Conservation (phyloP, 176 grass and related monocot species). For the Raddia distichophylla region DNA sequence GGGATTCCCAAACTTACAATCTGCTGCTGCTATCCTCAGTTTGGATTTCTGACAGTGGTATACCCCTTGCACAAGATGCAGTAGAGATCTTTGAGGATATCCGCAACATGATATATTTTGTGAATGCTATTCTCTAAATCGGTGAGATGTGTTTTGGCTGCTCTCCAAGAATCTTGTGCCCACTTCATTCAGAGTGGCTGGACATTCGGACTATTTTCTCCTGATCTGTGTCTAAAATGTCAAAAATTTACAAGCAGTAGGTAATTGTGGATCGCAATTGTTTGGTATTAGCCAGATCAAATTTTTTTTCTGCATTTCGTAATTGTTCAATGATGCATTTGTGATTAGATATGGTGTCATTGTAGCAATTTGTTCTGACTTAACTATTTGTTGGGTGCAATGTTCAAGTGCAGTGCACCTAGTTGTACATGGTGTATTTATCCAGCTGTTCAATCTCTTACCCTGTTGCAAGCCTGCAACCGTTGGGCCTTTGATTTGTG, state of each 20-base stretch:
- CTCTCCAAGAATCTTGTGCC: not conserved
- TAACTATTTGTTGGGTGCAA: slow-evolving; percentile 50
- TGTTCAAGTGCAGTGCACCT: slow-evolving; percentile 19
- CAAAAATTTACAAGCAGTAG: slow-evolving; percentile 9
- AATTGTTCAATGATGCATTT: slow-evolving; percentile 44
- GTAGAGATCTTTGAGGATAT: slow-evolving; percentile 45
- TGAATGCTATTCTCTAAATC: slow-evolving; percentile 32
- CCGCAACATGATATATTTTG: slow-evolving; percentile 53
- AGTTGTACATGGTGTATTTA: slow-evolving; percentile 43
- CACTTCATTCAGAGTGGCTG: not conserved
- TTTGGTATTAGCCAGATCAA: slow-evolving; percentile 41
- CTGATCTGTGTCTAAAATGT: slow-evolving; percentile 13
- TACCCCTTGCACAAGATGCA: slow-evolving; percentile 18
- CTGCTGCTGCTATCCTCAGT: slow-evolving; percentile 56
- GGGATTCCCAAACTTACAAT: slow-evolving; percentile 31
- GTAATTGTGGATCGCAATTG: slow-evolving; percentile 38
- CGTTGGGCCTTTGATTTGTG: slow-evolving; percentile 17
- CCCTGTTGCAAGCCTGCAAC: slow-evolving; percentile 24
- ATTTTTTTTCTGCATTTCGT: slow-evolving; percentile 35
- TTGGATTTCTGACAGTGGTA: slow-evolving; percentile 37
- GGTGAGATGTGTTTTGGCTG: slow-evolving; percentile 19
- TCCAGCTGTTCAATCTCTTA: slow-evolving; percentile 19
- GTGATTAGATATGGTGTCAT: slow-evolving; percentile 46
- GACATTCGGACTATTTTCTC: not conserved
- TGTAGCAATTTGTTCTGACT: slow-evolving; percentile 41